Evolutionary conservation across 2,329 filamentous ascomycete genomes (phyloP).

Genomic region (Pseudogymnoascus verrucosus): DNA sequence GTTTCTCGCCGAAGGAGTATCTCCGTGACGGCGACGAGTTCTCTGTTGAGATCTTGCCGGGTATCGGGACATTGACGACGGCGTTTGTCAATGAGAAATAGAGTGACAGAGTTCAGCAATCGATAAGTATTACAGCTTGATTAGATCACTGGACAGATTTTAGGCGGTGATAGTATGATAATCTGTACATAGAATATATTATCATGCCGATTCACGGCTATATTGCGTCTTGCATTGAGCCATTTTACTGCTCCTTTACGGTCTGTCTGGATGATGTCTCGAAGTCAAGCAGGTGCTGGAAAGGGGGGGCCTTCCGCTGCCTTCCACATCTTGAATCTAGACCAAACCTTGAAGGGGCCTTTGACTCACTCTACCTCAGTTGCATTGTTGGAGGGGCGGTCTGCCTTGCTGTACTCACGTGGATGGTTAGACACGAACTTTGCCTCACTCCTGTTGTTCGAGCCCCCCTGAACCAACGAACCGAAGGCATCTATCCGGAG

Average conservation of each 20-base stretch:
- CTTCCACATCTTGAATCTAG: background rate
- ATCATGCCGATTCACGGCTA: background rate
- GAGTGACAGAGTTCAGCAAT: background rate
- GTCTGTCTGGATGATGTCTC: background rate
- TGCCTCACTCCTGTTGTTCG: background rate
- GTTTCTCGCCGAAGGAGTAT: constrained; percentile 32
- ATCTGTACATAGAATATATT: constrained; percentile 3
- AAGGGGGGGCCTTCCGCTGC: background rate
- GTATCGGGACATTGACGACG: constrained; percentile 41
- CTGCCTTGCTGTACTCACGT: background rate
- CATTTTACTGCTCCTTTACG: background rate
- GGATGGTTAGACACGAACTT: background rate
- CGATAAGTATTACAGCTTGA: constrained; percentile 13
- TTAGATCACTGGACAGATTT: background rate
- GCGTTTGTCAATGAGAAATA: constrained; percentile 30
- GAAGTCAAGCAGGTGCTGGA: background rate
- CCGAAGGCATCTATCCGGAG: background rate
- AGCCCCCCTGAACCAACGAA: background rate
- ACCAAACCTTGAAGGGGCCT: background rate
- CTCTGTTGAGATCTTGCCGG: constrained; percentile 38
- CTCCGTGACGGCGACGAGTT: constrained; percentile 40
- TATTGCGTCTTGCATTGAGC: background rate
- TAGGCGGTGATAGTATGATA: background rate
- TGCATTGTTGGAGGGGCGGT: background rate
- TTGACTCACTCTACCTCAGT: background rate